Evolutionary conservation across 331 rosid species (phyloP).

Genomic region (Malus hybrid): DNA sequence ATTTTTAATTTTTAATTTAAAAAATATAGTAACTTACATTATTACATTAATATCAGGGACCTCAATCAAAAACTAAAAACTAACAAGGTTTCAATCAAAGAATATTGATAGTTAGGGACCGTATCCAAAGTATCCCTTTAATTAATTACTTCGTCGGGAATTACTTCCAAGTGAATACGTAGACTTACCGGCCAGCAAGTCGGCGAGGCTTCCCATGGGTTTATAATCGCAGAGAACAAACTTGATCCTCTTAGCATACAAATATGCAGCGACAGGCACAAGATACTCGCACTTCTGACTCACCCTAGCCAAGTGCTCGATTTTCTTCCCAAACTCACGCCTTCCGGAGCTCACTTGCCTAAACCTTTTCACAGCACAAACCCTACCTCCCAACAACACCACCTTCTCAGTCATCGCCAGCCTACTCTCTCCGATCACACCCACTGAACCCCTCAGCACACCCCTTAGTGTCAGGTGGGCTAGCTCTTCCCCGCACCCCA

Average conservation of each 20-base stretch:
- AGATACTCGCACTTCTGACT: constrained; percentile 4
- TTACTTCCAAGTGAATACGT: not conserved
- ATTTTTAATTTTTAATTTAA: too few relatives aligned
- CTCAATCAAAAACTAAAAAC: too few relatives aligned
- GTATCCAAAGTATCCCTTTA: too few relatives aligned
- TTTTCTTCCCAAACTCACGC: constrained; percentile 18
- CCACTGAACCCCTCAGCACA: constrained; percentile 24
- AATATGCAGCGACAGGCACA: constrained; percentile 14
- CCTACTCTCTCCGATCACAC: constrained; percentile 22
- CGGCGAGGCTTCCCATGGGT: constrained; percentile 29
- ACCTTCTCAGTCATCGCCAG: constrained; percentile 25
- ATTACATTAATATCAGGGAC: too few relatives aligned
- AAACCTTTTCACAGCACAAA: constrained; percentile 22
- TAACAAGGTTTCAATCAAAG: too few relatives aligned
- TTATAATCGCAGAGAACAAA: constrained; percentile 16
- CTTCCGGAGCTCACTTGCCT: constrained; percentile 6
- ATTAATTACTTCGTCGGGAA: not conserved
- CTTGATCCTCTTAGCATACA: constrained; percentile 27
- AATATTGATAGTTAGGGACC: too few relatives aligned
- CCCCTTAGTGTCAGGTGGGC: constrained; percentile 14
- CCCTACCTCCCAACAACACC: constrained; percentile 14
- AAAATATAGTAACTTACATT: too few relatives aligned
- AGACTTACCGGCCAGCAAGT: constrained; percentile 18
- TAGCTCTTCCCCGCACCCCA: not conserved
- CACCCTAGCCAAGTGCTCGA: constrained; percentile 10